Base-by-base conservation (phyloP, 1,139 yeast genomes). In the Debaryomyces sp. region DNA sequence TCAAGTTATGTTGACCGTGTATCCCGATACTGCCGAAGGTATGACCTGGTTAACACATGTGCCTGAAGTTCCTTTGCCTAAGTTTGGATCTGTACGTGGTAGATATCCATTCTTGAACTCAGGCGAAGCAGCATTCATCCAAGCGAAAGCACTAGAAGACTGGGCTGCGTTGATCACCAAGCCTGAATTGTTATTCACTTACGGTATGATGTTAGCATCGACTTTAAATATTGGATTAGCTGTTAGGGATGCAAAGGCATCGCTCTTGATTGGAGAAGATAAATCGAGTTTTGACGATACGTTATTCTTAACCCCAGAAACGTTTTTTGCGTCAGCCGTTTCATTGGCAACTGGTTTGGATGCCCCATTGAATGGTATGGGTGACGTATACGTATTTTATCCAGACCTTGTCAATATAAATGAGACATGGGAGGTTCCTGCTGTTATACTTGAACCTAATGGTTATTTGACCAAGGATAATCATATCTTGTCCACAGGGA, bases 351-450 rank as follows among this genome's bases (percentile, higher is more conserved):
- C 41, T 6, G 41, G 41, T 1, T 37, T 37, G 17, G 41, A 37
- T 24, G 41, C 41, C 12, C 41, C 41, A 22, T 37, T 37, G 30
- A 37, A 37, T 37, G 41, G 41, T 21, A 37, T 37, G 41, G 41
- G 41, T 23, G 41, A 37, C 13, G 41, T 37, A n/a, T 37, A 37
- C 13, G 41, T 37, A 2, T 37, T 37, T 37, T 37, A 37, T 37
- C 41, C 41, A 18, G 41, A 37, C 2, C 41, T 37, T 22, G 41
- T 37, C 9, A 37, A 37, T 30, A 37, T 37, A 7, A 37, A 23
- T n/a, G 41, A 37, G 15, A 22, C 41, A 8, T 37, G 41, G 41
- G 41, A 13, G 10, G 41, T 37, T 22, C 41, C 41, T 1, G 41
- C 41, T 4, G 10, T 26, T 23, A 26, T 37, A 22, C 26, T n/a